Base-by-base conservation (phyloP, 73 alveolate species). In the Tetrahymena elliotti region DNA sequence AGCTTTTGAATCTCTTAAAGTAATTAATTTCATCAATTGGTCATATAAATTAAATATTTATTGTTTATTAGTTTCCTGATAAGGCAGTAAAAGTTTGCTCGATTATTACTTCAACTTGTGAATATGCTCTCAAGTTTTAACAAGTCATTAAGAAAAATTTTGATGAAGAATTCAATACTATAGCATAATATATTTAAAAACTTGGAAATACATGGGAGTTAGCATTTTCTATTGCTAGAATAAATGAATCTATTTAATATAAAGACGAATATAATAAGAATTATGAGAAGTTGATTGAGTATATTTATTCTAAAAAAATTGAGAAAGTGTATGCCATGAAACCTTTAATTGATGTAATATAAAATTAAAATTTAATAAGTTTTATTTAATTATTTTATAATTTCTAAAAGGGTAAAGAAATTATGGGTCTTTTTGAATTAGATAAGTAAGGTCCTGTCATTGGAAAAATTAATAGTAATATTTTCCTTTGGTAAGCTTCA, bases 121-220 rank as follows among this genome's bases (percentile, higher is more conserved):
- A 38, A 37, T 16, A 35, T 34, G 82, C 93, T 84, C 93, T 9
- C 18, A 88, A 34, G 33, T 13, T 22, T 38, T 22, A 84, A 41
- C 83, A 41, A 27, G 47, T 12, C 39, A 94, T 84, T 40, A 37
- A 94, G 33, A 40, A 4, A 35, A 52, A 27, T 38, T 83, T 38
- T 41, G 35, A 84, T 33, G 54, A 84, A 27, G 52, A 84, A 31
- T 84, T 84, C 33, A 84, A 8, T 27, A 52, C 12, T 39, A 27
- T 94, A 84, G 96, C 93, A 4, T 36, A 52, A 34, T 88, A 84
- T 20, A 39, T 94, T 47, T 12, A 41, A 88, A 93, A 39, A 47
- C 52, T 94, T 9, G 84, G 94, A 39, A 33, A 88, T 33, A 39
- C 83, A 31, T 94, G 96, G 96, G 96, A 94, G 53, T 20, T 94